phyloP scores from a whole-genome alignment of 768 basidiomycete species.

The Trametes cinnabarina region DNA sequence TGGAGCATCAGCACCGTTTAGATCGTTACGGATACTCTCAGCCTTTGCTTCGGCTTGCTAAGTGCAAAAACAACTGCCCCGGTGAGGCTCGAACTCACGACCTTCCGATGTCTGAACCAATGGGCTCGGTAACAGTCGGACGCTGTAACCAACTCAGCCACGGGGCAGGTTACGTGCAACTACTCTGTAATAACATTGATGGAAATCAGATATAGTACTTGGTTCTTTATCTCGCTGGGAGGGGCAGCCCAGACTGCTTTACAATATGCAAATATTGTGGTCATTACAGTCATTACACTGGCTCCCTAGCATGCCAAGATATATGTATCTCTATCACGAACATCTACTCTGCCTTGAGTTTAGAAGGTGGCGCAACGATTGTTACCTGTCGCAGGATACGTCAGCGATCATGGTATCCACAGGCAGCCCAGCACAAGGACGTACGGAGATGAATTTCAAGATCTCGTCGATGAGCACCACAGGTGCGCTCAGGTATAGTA shows the following conservation, averaged over 20 bases:
- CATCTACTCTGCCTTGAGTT: constrained; percentile 33
- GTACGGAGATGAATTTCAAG: constrained; percentile 79
- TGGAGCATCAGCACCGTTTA: no score
- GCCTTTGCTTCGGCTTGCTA: no score
- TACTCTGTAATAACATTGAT: background rate
- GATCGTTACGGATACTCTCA: no score
- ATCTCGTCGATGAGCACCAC: constrained; percentile 89
- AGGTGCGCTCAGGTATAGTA: constrained; percentile 82
- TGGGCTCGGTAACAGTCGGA: constrained; percentile 59
- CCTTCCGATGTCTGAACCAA: constrained; percentile 48
- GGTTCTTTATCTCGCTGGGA: no score
- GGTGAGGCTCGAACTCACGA: constrained; percentile 70
- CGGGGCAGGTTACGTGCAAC: constrained; percentile 44
- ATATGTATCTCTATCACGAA: constrained; percentile 4
- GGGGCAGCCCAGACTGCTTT: background rate
- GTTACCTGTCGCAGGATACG: constrained; percentile 39
- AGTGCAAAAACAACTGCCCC: constrained; percentile 30
- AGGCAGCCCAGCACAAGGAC: constrained; percentile 33
- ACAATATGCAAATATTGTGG: constrained; percentile 2
- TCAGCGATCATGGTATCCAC: no score
- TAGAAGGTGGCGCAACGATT: constrained; percentile 56
- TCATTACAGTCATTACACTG: constrained; percentile 19
- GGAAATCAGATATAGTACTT: background rate
- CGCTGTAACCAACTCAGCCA: constrained; percentile 79
- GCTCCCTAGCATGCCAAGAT: background rate